phyloP scores from a whole-genome alignment of 2,329 filamentous ascomycete species.

The Scedosporium dehoogii region DNA sequence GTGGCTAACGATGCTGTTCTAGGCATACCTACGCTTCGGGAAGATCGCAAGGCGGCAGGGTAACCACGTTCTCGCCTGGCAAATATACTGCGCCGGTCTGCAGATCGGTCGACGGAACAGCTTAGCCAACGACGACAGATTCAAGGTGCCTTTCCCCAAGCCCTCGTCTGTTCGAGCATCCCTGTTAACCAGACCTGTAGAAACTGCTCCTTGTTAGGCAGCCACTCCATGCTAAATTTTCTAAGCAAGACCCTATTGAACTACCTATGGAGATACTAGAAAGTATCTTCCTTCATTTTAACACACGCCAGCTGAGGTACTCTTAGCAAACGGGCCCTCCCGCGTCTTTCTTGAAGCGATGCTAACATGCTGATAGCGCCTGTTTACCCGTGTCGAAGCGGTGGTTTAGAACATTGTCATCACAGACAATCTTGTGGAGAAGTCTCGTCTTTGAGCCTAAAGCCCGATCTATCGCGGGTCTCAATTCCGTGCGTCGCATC shows the following conservation, averaged over 20 bases:
- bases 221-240: conserved; percentile 3
- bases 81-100: conserved; percentile 28
- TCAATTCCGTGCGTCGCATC: conserved; percentile 2
- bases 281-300: conserved; percentile 4
- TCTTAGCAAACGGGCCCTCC: not conserved
- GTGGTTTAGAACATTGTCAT: conserved; percentile 1
- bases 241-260: conserved; percentile 3
- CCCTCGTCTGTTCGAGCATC: not conserved
- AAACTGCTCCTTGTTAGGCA: conserved; percentile 5
- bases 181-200: conserved; percentile 6
- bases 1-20: conserved; percentile 2
- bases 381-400: conserved; percentile 4
- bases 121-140: conserved; percentile 18
- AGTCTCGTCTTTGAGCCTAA: not conserved
- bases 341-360: not conserved
- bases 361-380: not conserved
- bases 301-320: conserved; percentile 4
- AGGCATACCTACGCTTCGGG: conserved; percentile 33
- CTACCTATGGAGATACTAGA: conserved; percentile 8
- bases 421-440: not conserved
- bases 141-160: conserved; percentile 18
- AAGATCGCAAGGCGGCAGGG: conserved; percentile 28
- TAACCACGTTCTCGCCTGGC: conserved; percentile 27
- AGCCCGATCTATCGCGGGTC: not conserved
- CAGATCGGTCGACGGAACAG: conserved; percentile 20